Evolutionary conservation across 2,329 filamentous ascomycete genomes (phyloP).

Genomic region (Colletotrichum sp.): DNA sequence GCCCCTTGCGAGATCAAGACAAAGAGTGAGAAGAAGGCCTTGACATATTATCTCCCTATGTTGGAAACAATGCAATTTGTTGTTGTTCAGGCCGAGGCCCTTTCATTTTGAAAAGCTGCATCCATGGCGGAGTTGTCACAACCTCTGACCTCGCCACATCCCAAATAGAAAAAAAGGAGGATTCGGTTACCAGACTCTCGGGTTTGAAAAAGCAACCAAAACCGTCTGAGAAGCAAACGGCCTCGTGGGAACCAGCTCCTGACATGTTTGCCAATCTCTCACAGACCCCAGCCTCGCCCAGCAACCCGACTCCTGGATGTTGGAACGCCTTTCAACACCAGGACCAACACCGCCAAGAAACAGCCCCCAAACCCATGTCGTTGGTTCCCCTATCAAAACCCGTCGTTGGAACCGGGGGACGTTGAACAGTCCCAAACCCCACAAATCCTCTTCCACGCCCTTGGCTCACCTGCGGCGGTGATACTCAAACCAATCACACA

Average conservation of each 20-base stretch:
- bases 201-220: neutral
- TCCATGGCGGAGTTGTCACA: neutral
- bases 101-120: neutral
- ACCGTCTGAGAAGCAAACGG: neutral
- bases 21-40: neutral
- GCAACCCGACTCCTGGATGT: neutral
- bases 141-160: neutral
- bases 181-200: neutral
- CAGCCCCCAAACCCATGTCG: neutral
- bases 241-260: neutral
- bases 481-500: neutral
- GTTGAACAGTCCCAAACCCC: neutral
- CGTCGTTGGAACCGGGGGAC: neutral
- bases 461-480: neutral
- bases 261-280: neutral
- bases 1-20: neutral
- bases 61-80: neutral
- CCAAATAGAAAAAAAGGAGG: neutral
- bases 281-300: neutral
- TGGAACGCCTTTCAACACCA: neutral
- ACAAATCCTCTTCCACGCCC: neutral
- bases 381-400: neutral
- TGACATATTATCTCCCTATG: neutral
- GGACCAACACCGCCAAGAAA: neutral
- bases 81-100: neutral